A percentile compares a stretch with the other conserved stretches of the same genome.
Conservation (phyloP, 2,329 filamentous ascomycete species). For the Claviceps purpurea region DNA sequence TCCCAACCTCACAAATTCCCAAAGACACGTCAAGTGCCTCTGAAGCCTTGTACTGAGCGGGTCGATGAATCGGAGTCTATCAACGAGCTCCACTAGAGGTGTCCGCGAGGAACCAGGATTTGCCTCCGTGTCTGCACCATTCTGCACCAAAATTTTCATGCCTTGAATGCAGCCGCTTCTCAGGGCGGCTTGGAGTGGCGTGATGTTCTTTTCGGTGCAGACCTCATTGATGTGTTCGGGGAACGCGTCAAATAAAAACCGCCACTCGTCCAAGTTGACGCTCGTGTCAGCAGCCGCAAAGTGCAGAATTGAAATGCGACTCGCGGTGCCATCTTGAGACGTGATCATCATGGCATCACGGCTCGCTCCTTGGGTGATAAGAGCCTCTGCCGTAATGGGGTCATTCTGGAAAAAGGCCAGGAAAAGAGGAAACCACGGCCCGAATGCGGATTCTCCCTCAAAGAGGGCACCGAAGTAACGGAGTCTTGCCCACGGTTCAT, state of each 20-base stretch:
- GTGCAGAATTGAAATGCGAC: neutral
- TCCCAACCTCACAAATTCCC: neutral
- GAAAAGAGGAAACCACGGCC: slow-evolving; percentile 1
- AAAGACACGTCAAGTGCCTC: neutral
- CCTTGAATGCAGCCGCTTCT: neutral
- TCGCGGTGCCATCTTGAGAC: no score
- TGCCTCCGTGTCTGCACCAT: neutral
- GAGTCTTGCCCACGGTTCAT: neutral
- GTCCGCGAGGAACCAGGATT: neutral
- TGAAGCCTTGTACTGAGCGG: no score
- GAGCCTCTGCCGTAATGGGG: neutral
- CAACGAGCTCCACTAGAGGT: neutral
- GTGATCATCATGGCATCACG: neutral
- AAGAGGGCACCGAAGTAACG: neutral
- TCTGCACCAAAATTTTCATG: neutral
- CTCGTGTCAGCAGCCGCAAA: neutral
- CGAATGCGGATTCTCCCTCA: neutral
- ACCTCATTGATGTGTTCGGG: neutral
- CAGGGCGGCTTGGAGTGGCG: neutral
- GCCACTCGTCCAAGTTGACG: neutral
- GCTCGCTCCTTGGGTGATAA: neutral
- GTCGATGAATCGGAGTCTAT: neutral
- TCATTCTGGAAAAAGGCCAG: neutral
- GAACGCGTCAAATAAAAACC: neutral
- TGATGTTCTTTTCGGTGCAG: neutral